These are phyloP conservation scores for Cucumis cinereus DNA, from an alignment of 306 rosid genomes.

Conservation along the genomic window DNA sequence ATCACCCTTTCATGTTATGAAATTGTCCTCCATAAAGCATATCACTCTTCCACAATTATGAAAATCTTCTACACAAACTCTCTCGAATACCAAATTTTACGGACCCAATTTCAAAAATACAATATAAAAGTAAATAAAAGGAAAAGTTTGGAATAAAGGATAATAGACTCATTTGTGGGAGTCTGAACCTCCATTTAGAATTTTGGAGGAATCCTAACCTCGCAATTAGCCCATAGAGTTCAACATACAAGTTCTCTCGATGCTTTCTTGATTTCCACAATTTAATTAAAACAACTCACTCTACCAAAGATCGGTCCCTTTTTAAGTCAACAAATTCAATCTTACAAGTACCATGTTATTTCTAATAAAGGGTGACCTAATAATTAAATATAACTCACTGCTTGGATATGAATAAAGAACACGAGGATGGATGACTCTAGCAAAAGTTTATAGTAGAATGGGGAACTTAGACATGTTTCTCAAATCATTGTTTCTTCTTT, in stretches of 20 bases:
- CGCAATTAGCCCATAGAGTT: background rate
- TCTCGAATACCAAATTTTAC: too few species aligned
- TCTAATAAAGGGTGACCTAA: background rate
- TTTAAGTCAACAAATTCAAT: background rate
- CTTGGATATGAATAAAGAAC: background rate
- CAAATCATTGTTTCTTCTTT: background rate
- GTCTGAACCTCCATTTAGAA: background rate
- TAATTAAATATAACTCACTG: background rate
- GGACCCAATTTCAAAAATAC: background rate
- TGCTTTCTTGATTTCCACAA: background rate
- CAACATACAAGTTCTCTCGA: background rate
- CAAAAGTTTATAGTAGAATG: background rate
- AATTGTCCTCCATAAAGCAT: too few species aligned
- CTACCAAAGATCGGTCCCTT: background rate
- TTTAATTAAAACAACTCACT: background rate
- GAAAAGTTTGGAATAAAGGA: background rate
- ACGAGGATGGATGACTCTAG: background rate
- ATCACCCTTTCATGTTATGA: too few species aligned
- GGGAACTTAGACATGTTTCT: background rate
- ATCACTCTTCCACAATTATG: too few species aligned
- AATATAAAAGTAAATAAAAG: too few species aligned
- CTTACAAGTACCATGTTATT: background rate
- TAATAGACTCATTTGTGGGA: background rate
- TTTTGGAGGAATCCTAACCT: background rate
- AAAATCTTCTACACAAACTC: too few species aligned